phyloP scores from a whole-genome alignment of 176 grass and related monocot genomes.

The Eremochloa ophiuroides region DNA sequence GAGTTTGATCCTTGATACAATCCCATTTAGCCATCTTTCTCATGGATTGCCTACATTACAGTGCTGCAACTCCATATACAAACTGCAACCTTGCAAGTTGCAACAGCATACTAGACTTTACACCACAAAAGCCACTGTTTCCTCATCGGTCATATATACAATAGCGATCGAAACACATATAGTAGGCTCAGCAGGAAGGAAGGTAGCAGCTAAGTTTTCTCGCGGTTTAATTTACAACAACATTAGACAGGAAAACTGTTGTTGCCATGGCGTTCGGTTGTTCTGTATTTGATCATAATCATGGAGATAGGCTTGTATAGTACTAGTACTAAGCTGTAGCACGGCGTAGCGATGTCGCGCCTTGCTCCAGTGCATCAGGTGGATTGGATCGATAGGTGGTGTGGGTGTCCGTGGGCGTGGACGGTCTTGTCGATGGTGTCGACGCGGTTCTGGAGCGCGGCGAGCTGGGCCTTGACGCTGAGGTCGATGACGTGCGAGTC shows the following conservation, averaged over 20 bases:
- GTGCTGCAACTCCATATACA: background rate
- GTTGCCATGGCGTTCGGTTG: slow-evolving; percentile 4
- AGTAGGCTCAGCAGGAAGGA: background rate
- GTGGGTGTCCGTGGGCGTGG: slow-evolving; percentile 1
- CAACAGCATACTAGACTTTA: background rate
- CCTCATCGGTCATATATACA: background rate
- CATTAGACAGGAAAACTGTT: slow-evolving; percentile 48
- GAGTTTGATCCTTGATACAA: background rate
- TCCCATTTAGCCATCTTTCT: background rate
- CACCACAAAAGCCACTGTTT: background rate
- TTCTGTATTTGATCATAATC: background rate
- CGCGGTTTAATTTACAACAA: slow-evolving; percentile 35
- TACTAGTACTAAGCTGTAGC: background rate
- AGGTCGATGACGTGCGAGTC: slow-evolving; percentile 83
- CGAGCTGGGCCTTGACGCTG: slow-evolving; percentile 74
- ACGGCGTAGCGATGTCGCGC: background rate
- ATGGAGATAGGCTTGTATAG: background rate
- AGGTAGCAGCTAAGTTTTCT: background rate
- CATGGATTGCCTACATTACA: background rate
- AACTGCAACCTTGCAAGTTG: background rate
- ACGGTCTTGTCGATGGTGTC: slow-evolving; percentile 62
- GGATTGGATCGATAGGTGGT: background rate
- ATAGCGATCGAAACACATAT: background rate
- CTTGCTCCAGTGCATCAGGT: background rate
- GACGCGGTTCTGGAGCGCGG: slow-evolving; percentile 58